Evolutionary conservation across 2,329 filamentous ascomycete genomes (phyloP).

Genomic region (Pezicula neosporulosa): DNA sequence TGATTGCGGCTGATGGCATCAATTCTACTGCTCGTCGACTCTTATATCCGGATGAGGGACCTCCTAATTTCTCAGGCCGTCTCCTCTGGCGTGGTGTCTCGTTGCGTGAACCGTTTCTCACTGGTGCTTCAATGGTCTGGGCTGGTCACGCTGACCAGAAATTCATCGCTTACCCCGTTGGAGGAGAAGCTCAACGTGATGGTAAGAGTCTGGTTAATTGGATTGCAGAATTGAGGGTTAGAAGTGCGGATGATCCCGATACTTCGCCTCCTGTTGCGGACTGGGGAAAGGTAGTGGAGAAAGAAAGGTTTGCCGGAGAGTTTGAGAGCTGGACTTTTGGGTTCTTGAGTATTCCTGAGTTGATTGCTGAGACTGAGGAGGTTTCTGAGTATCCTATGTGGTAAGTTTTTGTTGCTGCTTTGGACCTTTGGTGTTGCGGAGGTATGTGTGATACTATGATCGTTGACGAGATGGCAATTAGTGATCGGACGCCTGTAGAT

Average conservation of each 20-base stretch:
- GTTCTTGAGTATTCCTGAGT: slow-evolving; percentile 36
- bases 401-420: background rate
- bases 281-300: slow-evolving; percentile 39
- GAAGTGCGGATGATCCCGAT: slow-evolving; percentile 37
- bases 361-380: slow-evolving; percentile 37
- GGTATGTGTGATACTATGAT: no score
- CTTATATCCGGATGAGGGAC: slow-evolving; percentile 40
- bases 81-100: slow-evolving; percentile 42
- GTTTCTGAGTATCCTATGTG: slow-evolving; percentile 45
- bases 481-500: slow-evolving; percentile 36
- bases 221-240: slow-evolving; percentile 41
- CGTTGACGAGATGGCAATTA: background rate
- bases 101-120: slow-evolving; percentile 36
- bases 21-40: slow-evolving; percentile 37
- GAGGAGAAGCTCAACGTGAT: slow-evolving; percentile 29
- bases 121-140: slow-evolving; percentile 41
- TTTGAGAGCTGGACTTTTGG: slow-evolving; percentile 40
- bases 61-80: slow-evolving; percentile 40
- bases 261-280: slow-evolving; percentile 39
- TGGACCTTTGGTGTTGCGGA: no score
- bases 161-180: slow-evolving; percentile 44
- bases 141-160: slow-evolving; percentile 43
- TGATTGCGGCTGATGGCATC: slow-evolving; percentile 41
- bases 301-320: slow-evolving; percentile 34
- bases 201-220: slow-evolving; percentile 41